Evolutionary conservation across 441 rosid species (phyloP).

Genomic region (Raphanus hybrid): DNA sequence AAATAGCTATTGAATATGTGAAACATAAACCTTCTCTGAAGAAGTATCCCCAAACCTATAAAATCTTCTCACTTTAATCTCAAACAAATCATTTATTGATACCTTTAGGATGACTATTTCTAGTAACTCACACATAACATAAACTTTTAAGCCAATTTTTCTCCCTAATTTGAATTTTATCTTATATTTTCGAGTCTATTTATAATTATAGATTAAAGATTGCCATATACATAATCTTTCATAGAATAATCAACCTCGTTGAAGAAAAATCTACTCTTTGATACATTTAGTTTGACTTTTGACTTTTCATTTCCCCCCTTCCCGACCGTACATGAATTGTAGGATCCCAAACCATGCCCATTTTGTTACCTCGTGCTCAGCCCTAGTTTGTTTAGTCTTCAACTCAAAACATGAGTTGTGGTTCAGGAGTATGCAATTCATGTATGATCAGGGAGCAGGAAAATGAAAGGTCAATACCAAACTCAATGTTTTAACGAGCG

Average conservation of each 20-base stretch:
- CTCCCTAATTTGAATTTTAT: no score
- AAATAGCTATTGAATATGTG: constrained; percentile 52
- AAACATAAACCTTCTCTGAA: constrained; percentile 67
- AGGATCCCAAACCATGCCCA: constrained; percentile 69
- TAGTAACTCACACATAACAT: constrained; percentile 70
- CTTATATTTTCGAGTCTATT: background rate
- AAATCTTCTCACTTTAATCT: constrained; percentile 39
- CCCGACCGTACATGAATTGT: constrained; percentile 56
- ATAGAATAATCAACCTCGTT: constrained; percentile 51
- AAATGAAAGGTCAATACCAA: constrained; percentile 44
- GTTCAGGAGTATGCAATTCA: constrained; percentile 47
- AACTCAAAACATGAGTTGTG: constrained; percentile 58
- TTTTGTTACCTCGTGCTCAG: constrained; percentile 24
- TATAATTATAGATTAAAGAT: constrained; percentile 43
- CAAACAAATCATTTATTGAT: constrained; percentile 42
- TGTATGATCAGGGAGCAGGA: constrained; percentile 53
- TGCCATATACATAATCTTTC: constrained; percentile 65
- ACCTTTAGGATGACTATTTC: constrained; percentile 49
- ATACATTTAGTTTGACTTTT: constrained; percentile 44
- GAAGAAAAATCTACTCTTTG: constrained; percentile 47
- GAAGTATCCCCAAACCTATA: constrained; percentile 85
- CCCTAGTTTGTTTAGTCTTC: constrained; percentile 61
- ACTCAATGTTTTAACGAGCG: constrained; percentile 43
- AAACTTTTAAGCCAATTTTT: constrained; percentile 46
- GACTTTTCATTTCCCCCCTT: constrained; percentile 47